Percentiles rank a stretch among this genome's conserved stretches.
Evolutionary conservation across 306 rosid species (phyloP).

Genomic region (Heteromeles arbutifolia): DNA sequence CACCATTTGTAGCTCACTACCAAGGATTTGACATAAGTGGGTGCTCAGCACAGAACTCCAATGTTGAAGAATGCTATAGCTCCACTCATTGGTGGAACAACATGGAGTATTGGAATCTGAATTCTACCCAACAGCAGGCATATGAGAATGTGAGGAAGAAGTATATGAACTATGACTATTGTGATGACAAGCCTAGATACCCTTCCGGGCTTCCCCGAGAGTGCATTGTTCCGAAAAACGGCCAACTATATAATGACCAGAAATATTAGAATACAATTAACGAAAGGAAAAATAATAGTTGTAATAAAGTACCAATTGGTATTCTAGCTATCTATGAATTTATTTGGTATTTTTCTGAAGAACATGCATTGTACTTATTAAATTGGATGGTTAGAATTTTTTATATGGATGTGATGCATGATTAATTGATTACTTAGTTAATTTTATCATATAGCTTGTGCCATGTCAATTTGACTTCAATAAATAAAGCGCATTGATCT

Average conservation of each 20-base stretch:
- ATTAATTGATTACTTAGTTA: neutral
- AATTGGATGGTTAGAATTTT: neutral
- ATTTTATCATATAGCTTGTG: neutral
- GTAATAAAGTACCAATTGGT: neutral
- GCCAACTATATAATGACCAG: neutral
- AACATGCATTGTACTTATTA: neutral
- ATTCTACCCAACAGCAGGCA: neutral
- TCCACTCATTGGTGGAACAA: slow-evolving; percentile 38
- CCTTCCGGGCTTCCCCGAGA: slow-evolving; percentile 35
- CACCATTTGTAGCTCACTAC: slow-evolving; percentile 50
- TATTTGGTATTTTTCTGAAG: neutral
- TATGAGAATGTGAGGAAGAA: slow-evolving; percentile 27
- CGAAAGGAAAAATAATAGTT: neutral
- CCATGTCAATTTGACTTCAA: no score
- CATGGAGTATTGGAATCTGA: slow-evolving; percentile 22
- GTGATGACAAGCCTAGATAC: slow-evolving; percentile 29
- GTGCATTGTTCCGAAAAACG: slow-evolving; percentile 13
- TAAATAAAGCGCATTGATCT: no score
- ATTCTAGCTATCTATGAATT: neutral
- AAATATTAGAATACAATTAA: neutral
- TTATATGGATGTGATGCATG: neutral
- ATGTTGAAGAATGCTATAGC: slow-evolving; percentile 19
- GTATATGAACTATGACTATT: slow-evolving; percentile 44
- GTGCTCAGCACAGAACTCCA: slow-evolving; percentile 19
- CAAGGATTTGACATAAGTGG: slow-evolving; percentile 34